Conservation (phyloP, 2,329 filamentous ascomycete species). For the Clathrospora elynae region DNA sequence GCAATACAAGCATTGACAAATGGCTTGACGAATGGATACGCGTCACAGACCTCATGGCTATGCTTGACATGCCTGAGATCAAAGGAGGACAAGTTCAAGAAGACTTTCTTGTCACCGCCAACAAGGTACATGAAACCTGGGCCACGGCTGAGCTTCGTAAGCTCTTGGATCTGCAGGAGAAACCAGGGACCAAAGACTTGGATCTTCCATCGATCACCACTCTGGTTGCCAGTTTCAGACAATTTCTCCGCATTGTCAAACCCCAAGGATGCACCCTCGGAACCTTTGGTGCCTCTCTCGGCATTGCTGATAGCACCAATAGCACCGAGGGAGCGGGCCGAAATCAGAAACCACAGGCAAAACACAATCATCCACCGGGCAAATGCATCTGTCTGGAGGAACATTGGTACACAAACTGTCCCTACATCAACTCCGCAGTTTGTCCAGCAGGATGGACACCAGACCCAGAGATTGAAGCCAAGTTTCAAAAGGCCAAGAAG, state of each 20-base stretch:
- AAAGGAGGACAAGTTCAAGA: background rate
- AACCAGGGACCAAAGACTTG: background rate
- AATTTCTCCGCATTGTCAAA: background rate
- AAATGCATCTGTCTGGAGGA: slow-evolving; percentile 1
- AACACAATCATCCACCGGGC: background rate
- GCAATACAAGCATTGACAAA: slow-evolving; percentile 2
- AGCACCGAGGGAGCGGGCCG: background rate
- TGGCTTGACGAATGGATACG: slow-evolving; percentile 2
- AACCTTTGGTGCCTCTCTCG: background rate
- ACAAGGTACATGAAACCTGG: background rate
- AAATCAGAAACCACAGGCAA: background rate
- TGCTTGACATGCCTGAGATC: background rate
- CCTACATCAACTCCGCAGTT: slow-evolving; percentile 1
- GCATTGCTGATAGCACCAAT: background rate
- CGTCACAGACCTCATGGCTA: background rate
- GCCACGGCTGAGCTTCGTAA: background rate
- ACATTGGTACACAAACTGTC: background rate
- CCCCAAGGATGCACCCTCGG: background rate
- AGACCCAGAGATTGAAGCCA: slow-evolving; percentile 1
- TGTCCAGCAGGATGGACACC: slow-evolving; percentile 1
- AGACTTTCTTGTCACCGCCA: slow-evolving; percentile 4
- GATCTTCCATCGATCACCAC: slow-evolving; percentile 1
- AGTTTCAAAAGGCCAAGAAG: slow-evolving; percentile 1
- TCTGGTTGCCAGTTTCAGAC: slow-evolving; percentile 1
- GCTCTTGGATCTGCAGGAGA: slow-evolving; percentile 2